These are phyloP conservation scores for Penicillium freii DNA, from an alignment of 2,329 filamentous ascomycete genomes.

Conservation along the genomic window DNA sequence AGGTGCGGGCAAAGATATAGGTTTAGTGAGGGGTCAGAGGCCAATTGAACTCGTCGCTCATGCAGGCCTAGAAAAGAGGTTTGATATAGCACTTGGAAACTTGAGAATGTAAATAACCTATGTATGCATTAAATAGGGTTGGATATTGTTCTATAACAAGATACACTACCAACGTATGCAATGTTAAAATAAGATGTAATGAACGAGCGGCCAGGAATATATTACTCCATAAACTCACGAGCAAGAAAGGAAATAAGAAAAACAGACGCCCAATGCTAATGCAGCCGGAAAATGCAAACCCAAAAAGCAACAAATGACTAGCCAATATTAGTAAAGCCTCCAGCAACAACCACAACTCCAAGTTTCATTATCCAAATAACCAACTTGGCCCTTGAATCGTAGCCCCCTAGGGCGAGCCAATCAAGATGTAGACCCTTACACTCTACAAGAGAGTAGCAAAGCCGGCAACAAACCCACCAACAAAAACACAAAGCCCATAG, in stretches of 20 bases:
- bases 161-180: background rate
- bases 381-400: background rate
- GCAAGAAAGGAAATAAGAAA: constrained; percentile 1
- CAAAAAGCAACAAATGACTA: background rate
- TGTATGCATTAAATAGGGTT: background rate
- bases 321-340: background rate
- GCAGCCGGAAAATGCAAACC: constrained; percentile 12
- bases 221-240: constrained; percentile 5
- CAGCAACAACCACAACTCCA: background rate
- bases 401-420: background rate
- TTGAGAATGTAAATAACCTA: background rate
- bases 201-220: background rate
- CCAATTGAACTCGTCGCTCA: background rate
- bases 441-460: constrained; percentile 55
- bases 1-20: constrained; percentile 31
- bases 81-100: background rate
- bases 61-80: background rate
- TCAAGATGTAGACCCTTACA: too few relatives aligned
- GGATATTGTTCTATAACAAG: background rate
- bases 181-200: background rate
- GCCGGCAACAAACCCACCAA: constrained; percentile 57
- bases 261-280: constrained; percentile 18
- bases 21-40: background rate
- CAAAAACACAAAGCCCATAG: constrained; percentile 56
- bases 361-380: background rate